Conservation (phyloP, 2,329 filamentous ascomycete species). For the Botrytis fragariae region DNA sequence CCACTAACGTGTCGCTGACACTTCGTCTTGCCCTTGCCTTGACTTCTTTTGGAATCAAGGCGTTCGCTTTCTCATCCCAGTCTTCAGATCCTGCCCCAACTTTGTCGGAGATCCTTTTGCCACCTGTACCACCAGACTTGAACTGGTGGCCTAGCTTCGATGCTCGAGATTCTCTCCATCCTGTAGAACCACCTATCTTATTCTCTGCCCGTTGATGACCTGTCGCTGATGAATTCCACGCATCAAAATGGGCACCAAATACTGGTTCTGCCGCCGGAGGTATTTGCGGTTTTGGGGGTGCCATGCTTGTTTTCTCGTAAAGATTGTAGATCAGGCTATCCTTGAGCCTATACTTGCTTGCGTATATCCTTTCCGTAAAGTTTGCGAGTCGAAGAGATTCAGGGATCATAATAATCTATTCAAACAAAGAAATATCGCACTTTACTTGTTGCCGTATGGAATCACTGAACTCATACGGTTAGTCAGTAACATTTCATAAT, state of each 20-base stretch:
- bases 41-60: slow-evolving; percentile 45
- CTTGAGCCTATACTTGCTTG: neutral
- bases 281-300: slow-evolving; percentile 28
- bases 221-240: slow-evolving; percentile 71
- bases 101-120: slow-evolving; percentile 60
- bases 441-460: neutral
- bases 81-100: slow-evolving; percentile 62
- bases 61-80: slow-evolving; percentile 47
- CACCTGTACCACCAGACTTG: slow-evolving; percentile 53
- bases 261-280: slow-evolving; percentile 40
- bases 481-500: neutral
- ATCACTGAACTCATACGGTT: neutral
- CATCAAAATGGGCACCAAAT: slow-evolving; percentile 54
- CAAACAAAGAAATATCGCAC: neutral
- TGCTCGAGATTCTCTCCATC: slow-evolving; percentile 70
- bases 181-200: slow-evolving; percentile 56
- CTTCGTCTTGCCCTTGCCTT: slow-evolving; percentile 39
- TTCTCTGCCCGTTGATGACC: slow-evolving; percentile 79
- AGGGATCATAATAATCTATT: neutral
- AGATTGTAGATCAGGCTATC: slow-evolving; percentile 8
- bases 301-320: slow-evolving; percentile 24
- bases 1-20: slow-evolving; percentile 53
- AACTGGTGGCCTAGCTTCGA: slow-evolving; percentile 71
- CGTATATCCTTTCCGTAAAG: neutral
- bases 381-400: slow-evolving; percentile 2